Conservation (phyloP, 768 basidiomycete genomes). For the Pluteus cervinus region DNA sequence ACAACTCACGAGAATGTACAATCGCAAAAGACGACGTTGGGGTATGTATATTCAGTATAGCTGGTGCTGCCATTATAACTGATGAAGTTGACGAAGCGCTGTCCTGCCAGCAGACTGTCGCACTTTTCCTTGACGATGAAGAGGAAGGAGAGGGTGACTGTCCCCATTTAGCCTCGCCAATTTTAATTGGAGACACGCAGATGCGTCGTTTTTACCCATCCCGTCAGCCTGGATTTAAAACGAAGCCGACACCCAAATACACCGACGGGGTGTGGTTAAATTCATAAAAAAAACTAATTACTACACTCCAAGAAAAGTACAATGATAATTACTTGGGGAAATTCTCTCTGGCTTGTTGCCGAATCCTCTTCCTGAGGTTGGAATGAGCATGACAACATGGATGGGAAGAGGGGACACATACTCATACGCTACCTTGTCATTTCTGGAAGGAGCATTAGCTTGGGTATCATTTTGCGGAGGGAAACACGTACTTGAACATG, state of each 20-base stretch:
- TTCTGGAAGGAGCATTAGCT: slow-evolving; percentile 42
- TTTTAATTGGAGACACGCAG: too few relatives aligned
- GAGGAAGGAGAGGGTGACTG: too few relatives aligned
- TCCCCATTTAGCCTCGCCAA: too few relatives aligned
- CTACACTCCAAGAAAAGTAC: slow-evolving; percentile 1
- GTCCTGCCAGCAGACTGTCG: too few relatives aligned
- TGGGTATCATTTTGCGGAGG: slow-evolving; percentile 1
- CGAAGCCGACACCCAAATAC: neutral
- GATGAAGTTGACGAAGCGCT: too few relatives aligned
- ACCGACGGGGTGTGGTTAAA: neutral
- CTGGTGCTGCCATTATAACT: too few relatives aligned
- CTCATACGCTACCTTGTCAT: slow-evolving; percentile 93
- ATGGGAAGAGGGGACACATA: slow-evolving; percentile 29
- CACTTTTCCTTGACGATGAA: too few relatives aligned
- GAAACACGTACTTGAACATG: slow-evolving; percentile 83
- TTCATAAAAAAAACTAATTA: slow-evolving; percentile 3
- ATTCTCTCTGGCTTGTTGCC: slow-evolving; percentile 85
- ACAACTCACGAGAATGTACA: slow-evolving; percentile 61
- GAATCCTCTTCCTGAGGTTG: slow-evolving; percentile 60
- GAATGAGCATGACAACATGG: slow-evolving; percentile 3
- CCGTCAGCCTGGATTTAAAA: too few relatives aligned
- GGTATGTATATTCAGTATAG: slow-evolving; percentile 70
- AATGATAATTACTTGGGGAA: slow-evolving; percentile 73
- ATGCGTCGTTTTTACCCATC: too few relatives aligned
- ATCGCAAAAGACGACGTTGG: slow-evolving; percentile 70